Conservation (phyloP, 768 basidiomycete species). For the Hericium alpestre region DNA sequence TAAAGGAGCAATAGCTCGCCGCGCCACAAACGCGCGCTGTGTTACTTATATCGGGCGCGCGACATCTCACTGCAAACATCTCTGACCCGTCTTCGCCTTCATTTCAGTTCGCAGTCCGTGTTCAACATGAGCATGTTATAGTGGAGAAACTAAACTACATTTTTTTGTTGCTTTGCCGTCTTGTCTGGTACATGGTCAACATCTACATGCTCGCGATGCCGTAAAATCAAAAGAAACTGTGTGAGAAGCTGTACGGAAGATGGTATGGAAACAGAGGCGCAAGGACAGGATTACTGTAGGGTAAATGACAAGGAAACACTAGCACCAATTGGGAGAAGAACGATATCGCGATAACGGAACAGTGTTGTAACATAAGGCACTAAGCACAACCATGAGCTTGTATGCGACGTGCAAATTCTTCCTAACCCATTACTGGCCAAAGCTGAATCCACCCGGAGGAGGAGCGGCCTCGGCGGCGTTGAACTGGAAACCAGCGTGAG, state of each 20-base stretch:
- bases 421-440: constrained; percentile 50
- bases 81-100: no score
- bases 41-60: no score
- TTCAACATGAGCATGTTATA: neutral
- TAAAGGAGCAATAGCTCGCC: neutral
- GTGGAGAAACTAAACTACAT: constrained; percentile 6
- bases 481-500: constrained; percentile 39
- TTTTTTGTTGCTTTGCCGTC: neutral
- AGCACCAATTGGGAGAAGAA: constrained; percentile 4
- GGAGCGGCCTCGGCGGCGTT: constrained; percentile 77
- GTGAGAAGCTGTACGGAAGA: constrained; percentile 1
- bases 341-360: constrained; percentile 6
- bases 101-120: no score
- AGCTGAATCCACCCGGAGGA: constrained; percentile 94
- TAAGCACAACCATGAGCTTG: constrained; percentile 2
- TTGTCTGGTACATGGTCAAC: constrained; percentile 2
- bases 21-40: neutral
- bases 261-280: constrained; percentile 3
- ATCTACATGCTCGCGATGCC: constrained; percentile 13
- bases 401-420: neutral
- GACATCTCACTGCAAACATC: no score
- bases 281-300: constrained; percentile 6
- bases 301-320: constrained; percentile 6
- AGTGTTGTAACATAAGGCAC: constrained; percentile 4
- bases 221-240: constrained; percentile 6